A percentile compares a stretch with the other conserved stretches of the same genome.
Evolutionary conservation across 352 stramenopile genomes (phyloP).

Genomic region (Plasmopara halstedii): DNA sequence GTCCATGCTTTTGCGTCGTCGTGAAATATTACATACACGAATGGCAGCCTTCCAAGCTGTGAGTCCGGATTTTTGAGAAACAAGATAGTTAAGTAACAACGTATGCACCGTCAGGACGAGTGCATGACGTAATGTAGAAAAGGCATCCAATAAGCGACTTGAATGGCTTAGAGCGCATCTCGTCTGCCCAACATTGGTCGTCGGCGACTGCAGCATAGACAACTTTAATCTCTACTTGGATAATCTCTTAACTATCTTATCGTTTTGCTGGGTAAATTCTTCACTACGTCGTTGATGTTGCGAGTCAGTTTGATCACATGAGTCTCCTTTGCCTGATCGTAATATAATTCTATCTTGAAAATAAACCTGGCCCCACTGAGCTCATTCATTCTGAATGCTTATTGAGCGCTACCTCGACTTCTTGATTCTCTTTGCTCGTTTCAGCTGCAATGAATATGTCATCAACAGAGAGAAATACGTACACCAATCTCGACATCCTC

Average conservation of each 20-base stretch:
- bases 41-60: background rate
- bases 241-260: conserved; percentile 1
- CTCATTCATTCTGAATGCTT: no score
- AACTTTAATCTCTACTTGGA: conserved; percentile 2
- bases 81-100: background rate
- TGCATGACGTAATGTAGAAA: background rate
- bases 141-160: background rate
- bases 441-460: background rate
- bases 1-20: background rate
- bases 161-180: background rate
- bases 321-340: background rate
- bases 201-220: background rate
- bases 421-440: background rate
- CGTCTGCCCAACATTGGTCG: background rate
- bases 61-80: background rate
- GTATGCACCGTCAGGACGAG: background rate
- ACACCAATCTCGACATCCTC: background rate
- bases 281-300: background rate
- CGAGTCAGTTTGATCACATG: background rate
- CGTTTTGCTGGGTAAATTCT: conserved; percentile 3
- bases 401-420: background rate
- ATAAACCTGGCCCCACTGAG: no score
- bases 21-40: background rate
- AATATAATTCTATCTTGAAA: background rate
- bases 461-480: background rate